phyloP scores from a whole-genome alignment of 805 yeast species.

The Monosporozyma servazzii region DNA sequence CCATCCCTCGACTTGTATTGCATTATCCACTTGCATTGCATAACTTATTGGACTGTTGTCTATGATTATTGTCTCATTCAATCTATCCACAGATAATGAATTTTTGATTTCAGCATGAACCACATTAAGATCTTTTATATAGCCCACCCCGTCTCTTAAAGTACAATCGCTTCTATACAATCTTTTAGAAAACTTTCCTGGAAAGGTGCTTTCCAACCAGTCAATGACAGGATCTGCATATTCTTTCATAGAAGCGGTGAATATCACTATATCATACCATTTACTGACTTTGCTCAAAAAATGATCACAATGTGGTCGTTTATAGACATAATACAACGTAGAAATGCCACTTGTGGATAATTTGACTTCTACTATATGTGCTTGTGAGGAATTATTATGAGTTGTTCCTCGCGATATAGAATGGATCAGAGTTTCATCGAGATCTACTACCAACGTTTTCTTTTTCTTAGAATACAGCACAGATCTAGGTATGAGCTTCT shows the following conservation, averaged over 20 bases:
- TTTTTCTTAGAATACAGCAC: slow-evolving; percentile 29
- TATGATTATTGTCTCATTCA: slow-evolving; percentile 55
- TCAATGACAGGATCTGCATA: slow-evolving; percentile 97
- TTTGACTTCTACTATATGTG: slow-evolving; percentile 75
- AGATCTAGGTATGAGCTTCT: slow-evolving; percentile 33
- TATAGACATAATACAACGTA: slow-evolving; percentile 80
- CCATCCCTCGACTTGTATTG: slow-evolving; percentile 95
- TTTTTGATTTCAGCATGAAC: slow-evolving; percentile 2
- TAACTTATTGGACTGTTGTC: slow-evolving; percentile 93
- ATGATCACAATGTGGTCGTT: slow-evolving; percentile 84
- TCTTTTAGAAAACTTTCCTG: slow-evolving; percentile 44
- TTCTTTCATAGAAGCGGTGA: slow-evolving; percentile 90
- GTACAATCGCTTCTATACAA: slow-evolving; percentile 77
- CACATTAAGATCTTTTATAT: slow-evolving; percentile 57
- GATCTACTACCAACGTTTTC: slow-evolving; percentile 70
- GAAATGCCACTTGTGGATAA: slow-evolving; percentile 50
- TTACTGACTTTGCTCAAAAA: slow-evolving; percentile 67
- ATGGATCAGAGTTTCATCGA: slow-evolving; percentile 92
- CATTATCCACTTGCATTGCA: slow-evolving; percentile 75
- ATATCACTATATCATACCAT: slow-evolving; percentile 85
- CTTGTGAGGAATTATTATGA: slow-evolving; percentile 29
- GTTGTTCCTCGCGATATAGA: slow-evolving; percentile 58
- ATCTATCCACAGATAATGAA: slow-evolving; percentile 19
- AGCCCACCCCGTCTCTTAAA: slow-evolving; percentile 69
- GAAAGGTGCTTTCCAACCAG: slow-evolving; percentile 64